Evolutionary conservation across 2,329 filamentous ascomycete genomes (phyloP).

Genomic region (Penicillium sclerotigenum): DNA sequence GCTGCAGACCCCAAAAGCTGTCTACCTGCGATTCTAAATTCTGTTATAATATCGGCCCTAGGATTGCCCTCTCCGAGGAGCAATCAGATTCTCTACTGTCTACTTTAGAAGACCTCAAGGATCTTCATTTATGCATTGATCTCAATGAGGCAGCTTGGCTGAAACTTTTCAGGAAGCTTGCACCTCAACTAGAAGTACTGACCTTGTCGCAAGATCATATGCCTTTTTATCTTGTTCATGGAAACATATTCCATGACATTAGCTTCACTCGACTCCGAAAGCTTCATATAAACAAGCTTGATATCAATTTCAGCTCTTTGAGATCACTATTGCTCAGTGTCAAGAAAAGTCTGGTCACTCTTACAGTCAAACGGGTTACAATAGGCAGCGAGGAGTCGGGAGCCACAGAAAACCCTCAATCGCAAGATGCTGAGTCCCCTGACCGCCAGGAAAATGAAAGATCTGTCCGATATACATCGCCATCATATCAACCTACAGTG

Average conservation of each 20-base stretch:
- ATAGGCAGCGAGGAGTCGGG: background rate
- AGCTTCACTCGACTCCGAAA: slow-evolving; percentile 7
- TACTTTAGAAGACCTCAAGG: slow-evolving; percentile 5
- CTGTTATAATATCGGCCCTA: slow-evolving; percentile 9
- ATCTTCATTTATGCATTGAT: slow-evolving; percentile 11
- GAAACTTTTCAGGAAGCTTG: slow-evolving; percentile 5
- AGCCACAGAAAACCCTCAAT: background rate
- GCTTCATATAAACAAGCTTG: slow-evolving; percentile 6
- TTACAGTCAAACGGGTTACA: background rate
- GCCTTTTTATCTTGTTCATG: too few species aligned
- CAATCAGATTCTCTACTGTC: slow-evolving; percentile 7
- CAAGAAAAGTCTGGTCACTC: slow-evolving; percentile 5
- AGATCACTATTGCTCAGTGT: slow-evolving; percentile 6
- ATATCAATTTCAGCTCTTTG: slow-evolving; percentile 7
- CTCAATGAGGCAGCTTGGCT: slow-evolving; percentile 6
- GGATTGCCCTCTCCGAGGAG: slow-evolving; percentile 5
- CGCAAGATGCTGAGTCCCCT: background rate
- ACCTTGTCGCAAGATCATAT: slow-evolving; percentile 5
- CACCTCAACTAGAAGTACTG: slow-evolving; percentile 7
- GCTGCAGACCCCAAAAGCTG: slow-evolving; percentile 9
- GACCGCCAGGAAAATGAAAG: background rate
- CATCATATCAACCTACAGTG: too few species aligned
- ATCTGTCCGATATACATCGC: too few species aligned
- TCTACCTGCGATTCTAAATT: slow-evolving; percentile 9
- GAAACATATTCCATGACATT: background rate